Percentiles rank a stretch among this genome's conserved stretches.
Conservation (phyloP, 306 rosid genomes). For the Sicyos baderoa region DNA sequence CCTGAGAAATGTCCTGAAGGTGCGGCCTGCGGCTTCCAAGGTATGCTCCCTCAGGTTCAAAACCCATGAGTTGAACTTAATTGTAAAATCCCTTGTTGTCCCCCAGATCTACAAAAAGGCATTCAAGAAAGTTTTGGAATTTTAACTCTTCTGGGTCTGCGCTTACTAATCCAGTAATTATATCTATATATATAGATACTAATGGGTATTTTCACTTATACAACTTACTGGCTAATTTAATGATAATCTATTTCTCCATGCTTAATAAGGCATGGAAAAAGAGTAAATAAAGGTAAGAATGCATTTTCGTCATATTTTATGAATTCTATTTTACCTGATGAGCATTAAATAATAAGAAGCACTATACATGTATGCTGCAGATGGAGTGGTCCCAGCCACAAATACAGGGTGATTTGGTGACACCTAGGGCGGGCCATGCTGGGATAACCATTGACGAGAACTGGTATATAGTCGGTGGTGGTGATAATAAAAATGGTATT, state of each 20-base stretch:
- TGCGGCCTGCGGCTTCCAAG: too few relatives aligned
- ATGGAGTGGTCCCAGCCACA: constrained; percentile 97
- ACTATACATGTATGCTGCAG: constrained; percentile 32
- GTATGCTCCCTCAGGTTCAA: too few relatives aligned
- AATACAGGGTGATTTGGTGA: constrained; percentile 66
- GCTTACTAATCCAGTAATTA: neutral
- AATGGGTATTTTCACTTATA: neutral
- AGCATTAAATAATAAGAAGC: constrained; percentile 9
- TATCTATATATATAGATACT: neutral
- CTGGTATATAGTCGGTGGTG: constrained; percentile 96
- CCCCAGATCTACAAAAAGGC: neutral
- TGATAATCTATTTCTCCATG: neutral
- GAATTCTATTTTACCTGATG: constrained; percentile 9
- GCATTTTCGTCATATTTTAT: neutral
- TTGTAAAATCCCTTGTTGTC: too few relatives aligned
- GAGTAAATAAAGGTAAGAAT: neutral
- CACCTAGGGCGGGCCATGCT: constrained; percentile 94
- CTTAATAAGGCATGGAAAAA: neutral
- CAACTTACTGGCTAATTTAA: neutral
- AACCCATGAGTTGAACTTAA: too few relatives aligned
- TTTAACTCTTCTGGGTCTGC: neutral
- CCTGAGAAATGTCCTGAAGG: neutral
- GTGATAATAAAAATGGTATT: constrained; percentile 85
- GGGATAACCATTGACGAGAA: constrained; percentile 62
- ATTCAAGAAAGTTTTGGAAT: neutral